Conservation (phyloP, 305 asterid genomes). For the Caryopteris hybrid region DNA sequence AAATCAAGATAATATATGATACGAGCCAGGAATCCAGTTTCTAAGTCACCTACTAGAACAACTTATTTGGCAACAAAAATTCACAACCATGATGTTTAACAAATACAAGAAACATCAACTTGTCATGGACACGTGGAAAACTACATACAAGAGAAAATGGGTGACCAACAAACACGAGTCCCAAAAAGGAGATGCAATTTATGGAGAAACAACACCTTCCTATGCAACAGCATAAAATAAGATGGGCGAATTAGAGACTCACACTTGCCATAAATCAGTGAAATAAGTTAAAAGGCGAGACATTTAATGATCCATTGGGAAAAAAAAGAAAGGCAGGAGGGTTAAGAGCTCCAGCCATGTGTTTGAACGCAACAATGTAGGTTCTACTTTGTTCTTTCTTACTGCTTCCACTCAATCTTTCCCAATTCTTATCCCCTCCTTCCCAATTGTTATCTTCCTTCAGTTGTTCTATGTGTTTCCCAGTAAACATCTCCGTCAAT, state of each 20-base stretch:
- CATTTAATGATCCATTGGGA: background rate
- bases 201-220: background rate
- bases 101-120: background rate
- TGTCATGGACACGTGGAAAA: background rate
- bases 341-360: background rate
- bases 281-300: background rate
- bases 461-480: background rate
- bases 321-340: too few species aligned
- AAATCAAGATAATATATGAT: constrained; percentile 9
- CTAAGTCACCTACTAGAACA: background rate
- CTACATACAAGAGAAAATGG: background rate
- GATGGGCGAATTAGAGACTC: background rate
- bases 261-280: background rate
- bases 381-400: background rate
- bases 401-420: background rate
- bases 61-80: background rate
- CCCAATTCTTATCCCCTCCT: background rate
- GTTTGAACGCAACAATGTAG: background rate
- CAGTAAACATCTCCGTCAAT: background rate
- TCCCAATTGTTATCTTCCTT: background rate
- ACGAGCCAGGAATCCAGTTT: background rate
- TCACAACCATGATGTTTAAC: background rate
- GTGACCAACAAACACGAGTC: background rate
- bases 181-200: background rate
- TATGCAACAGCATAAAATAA: background rate